Evolutionary conservation across 164 flowering plant genomes (phyloP), one percentile per base, ranked within the genome.

Genomic region (Berberis vulgaris): DNA sequence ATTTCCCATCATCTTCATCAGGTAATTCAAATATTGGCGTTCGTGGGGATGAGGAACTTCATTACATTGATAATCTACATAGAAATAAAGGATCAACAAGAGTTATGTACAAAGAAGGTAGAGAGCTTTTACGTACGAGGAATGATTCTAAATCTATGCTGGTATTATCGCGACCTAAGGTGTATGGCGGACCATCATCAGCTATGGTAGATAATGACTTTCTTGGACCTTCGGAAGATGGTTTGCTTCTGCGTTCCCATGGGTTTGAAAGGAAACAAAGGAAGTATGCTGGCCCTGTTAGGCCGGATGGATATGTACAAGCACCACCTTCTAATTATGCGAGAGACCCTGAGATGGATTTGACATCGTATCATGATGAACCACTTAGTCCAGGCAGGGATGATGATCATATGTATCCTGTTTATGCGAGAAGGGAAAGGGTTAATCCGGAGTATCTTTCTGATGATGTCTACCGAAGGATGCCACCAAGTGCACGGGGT

Each of bases 401-500:
- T 42, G 71, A 62, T 47, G 46, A 49, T 50, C 55, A 49, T 47
- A 67, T 64, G 61, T 67, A 64, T 61, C 69, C 67, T 10, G 75
- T 76, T 62, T 45, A 72, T 66, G 70, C 65, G 44, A 62, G 71
- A 67, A 71, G 68, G 59, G 77, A 76, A 26, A 62, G 66, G 43
- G 55, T 49, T 40, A 61, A 54, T 26, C 42, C 39, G 41, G 1
- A 71, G 61, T 61, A 49, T 54, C 6, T 41, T 45, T 55, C 67
- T 53, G 75, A 67, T 26, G 26, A 26, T 45, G 44, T 67, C 12
- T 67, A 62, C 57, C 60, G 60, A 46, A 76, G 49, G 41, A 56
- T 54, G 62, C 64, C 56, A 5, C 56, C 61, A 8, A 61, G 39
- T 68, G 60, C 55, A 65, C 59, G 61, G 65, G 75, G 69, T 50